These are phyloP conservation scores for Lachancea thermotolerans DNA, from an alignment of 805 yeast genomes.

Conservation along the genomic window DNA sequence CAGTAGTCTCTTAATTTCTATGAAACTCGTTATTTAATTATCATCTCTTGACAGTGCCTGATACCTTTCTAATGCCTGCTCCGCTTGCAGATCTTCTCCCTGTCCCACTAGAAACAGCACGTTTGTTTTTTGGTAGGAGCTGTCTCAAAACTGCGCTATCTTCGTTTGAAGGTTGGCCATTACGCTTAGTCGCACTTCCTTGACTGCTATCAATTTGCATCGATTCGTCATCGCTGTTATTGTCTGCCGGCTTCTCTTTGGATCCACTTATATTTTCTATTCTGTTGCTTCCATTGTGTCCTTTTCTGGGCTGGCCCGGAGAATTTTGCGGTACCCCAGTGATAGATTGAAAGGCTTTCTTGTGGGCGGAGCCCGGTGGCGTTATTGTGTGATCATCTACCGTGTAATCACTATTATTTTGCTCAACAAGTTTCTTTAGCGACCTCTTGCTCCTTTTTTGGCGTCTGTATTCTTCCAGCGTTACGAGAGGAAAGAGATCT, in stretches of 20 bases:
- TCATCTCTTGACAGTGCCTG: slow-evolving; percentile 27
- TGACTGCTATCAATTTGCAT: slow-evolving; percentile 23
- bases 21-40: no score
- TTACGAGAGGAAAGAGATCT: slow-evolving; percentile 55
- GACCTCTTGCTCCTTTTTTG: slow-evolving; percentile 39
- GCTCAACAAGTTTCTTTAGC: slow-evolving; percentile 18
- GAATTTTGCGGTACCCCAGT: slow-evolving; percentile 75
- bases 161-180: slow-evolving; percentile 11
- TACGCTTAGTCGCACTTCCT: slow-evolving; percentile 13
- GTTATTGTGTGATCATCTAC: slow-evolving; percentile 21
- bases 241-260: slow-evolving; percentile 12
- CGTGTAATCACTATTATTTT: slow-evolving; percentile 13
- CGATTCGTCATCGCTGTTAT: slow-evolving; percentile 24
- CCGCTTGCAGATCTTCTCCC: slow-evolving; percentile 31
- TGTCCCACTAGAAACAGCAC: slow-evolving; percentile 18
- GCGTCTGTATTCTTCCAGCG: slow-evolving; percentile 54
- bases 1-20: no score
- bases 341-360: slow-evolving; percentile 20
- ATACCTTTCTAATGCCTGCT: slow-evolving; percentile 30
- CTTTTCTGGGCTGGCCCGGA: slow-evolving; percentile 95
- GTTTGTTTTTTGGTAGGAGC: slow-evolving; percentile 27
- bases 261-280: slow-evolving; percentile 29
- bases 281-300: slow-evolving; percentile 29
- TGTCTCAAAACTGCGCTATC: slow-evolving; percentile 23
- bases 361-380: slow-evolving; percentile 32